Conservation (phyloP, 108 stramenopile species). For the Parietichytrium sp. region DNA sequence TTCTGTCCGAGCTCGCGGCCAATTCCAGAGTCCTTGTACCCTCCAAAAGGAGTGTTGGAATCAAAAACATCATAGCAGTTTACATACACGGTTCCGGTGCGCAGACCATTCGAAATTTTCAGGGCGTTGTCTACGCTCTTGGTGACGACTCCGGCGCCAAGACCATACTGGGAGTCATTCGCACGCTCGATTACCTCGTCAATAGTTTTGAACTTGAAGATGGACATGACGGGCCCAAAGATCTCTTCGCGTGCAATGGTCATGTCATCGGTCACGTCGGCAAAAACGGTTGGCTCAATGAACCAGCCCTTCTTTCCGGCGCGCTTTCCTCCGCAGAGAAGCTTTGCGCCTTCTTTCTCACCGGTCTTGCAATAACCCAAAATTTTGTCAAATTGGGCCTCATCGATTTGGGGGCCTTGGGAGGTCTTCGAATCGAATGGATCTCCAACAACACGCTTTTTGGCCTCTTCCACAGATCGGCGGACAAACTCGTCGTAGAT, state of each 20-base stretch:
- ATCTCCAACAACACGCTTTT: background rate
- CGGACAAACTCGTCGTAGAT: slow-evolving; percentile 58
- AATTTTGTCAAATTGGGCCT: slow-evolving; percentile 48
- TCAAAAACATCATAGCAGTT: slow-evolving; percentile 71
- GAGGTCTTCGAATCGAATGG: slow-evolving; percentile 29
- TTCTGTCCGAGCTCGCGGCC: slow-evolving; percentile 68
- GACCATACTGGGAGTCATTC: slow-evolving; percentile 72
- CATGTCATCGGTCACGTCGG: slow-evolving; percentile 47
- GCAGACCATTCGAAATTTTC: slow-evolving; percentile 55
- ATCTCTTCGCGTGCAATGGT: slow-evolving; percentile 65
- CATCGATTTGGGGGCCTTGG: slow-evolving; percentile 59
- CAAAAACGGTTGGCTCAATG: slow-evolving; percentile 60
- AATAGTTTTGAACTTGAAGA: slow-evolving; percentile 73
- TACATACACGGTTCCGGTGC: slow-evolving; percentile 68
- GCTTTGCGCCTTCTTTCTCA: slow-evolving; percentile 54
- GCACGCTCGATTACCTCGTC: slow-evolving; percentile 71
- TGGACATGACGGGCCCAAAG: slow-evolving; percentile 67
- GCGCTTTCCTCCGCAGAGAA: slow-evolving; percentile 45
- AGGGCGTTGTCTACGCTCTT: slow-evolving; percentile 63
- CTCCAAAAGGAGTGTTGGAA: slow-evolving; percentile 62
- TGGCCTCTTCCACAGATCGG: slow-evolving; percentile 17
- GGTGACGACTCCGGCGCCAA: slow-evolving; percentile 72
- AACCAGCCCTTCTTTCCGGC: slow-evolving; percentile 53
- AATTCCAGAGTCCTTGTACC: slow-evolving; percentile 65
- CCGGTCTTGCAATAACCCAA: slow-evolving; percentile 49